phyloP scores from a whole-genome alignment of 805 yeast species.

The Ogataea polymorpha region DNA sequence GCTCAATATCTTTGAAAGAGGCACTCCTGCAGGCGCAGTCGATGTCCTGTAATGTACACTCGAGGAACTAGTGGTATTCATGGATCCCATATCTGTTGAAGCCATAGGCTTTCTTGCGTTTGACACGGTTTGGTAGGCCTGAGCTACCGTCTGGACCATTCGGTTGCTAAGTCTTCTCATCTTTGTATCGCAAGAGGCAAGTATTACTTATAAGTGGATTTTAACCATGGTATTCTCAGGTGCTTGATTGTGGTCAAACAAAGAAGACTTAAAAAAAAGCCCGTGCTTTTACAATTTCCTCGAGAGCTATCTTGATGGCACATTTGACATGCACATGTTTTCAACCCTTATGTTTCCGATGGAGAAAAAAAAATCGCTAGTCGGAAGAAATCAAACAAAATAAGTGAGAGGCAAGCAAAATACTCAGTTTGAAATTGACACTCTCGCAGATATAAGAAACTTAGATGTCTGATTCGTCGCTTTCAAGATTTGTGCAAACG shows the following conservation, averaged over 20 bases:
- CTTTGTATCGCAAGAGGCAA: neutral
- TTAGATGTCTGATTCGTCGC: constrained; percentile 18
- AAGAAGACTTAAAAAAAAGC: neutral
- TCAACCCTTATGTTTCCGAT: constrained; percentile 2
- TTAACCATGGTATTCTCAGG: constrained; percentile 6
- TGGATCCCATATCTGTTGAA: constrained; percentile 3
- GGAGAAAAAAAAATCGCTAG: constrained; percentile 7
- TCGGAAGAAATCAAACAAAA: constrained; percentile 4
- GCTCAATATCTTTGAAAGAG: constrained; percentile 50
- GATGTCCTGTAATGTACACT: constrained; percentile 41
- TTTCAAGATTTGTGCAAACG: constrained; percentile 41
- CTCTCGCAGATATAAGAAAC: neutral
- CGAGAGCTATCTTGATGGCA: constrained; percentile 1
- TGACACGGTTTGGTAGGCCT: constrained; percentile 15
- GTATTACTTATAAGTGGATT: neutral
- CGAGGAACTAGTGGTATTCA: constrained; percentile 1
- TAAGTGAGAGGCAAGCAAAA: constrained; percentile 3
- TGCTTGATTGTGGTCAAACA: constrained; percentile 6
- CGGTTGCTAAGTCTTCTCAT: constrained; percentile 13
- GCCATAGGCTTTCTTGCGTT: constrained; percentile 12
- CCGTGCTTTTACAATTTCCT: neutral
- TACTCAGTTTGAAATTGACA: neutral
- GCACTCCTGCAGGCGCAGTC: constrained; percentile 67
- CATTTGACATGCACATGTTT: constrained; percentile 2
- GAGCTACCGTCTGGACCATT: constrained; percentile 12